Evolutionary conservation across 148 eudicot species (phyloP).

Genomic region (Vaccinium darrowii): DNA sequence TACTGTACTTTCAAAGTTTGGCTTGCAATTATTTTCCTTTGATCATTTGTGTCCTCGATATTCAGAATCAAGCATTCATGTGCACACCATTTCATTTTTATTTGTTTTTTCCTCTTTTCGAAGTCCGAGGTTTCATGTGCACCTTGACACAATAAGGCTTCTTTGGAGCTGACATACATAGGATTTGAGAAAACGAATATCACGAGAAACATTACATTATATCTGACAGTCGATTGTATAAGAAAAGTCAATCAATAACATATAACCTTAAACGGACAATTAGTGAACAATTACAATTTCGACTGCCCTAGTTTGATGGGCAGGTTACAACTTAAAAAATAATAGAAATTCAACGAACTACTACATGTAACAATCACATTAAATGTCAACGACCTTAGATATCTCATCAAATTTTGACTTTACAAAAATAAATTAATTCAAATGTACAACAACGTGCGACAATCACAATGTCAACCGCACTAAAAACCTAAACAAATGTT

Average conservation of each 20-base stretch:
- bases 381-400: not conserved
- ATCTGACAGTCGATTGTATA: not conserved
- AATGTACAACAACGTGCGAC: not conserved
- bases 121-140: not conserved
- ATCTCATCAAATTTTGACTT: not conserved
- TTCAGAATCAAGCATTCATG: not conserved
- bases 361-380: not conserved
- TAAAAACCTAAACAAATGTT: not conserved
- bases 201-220: not conserved
- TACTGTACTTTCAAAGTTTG: too few relatives aligned
- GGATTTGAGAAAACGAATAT: not conserved
- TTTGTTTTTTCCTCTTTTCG: not conserved
- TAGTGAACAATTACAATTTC: not conserved
- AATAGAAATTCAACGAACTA: not conserved
- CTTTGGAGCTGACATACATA: not conserved
- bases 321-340: not conserved
- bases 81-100: not conserved
- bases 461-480: not conserved
- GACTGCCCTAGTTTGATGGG: not conserved
- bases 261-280: not conserved
- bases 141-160: not conserved
- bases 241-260: not conserved
- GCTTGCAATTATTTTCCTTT: too few relatives aligned
- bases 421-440: not conserved
- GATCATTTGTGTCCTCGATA: too few relatives aligned